A percentile compares a stretch with the other conserved stretches of the same genome.
Evolutionary conservation across 331 rosid species (phyloP).

Genomic region (Phaseolus coccineus): DNA sequence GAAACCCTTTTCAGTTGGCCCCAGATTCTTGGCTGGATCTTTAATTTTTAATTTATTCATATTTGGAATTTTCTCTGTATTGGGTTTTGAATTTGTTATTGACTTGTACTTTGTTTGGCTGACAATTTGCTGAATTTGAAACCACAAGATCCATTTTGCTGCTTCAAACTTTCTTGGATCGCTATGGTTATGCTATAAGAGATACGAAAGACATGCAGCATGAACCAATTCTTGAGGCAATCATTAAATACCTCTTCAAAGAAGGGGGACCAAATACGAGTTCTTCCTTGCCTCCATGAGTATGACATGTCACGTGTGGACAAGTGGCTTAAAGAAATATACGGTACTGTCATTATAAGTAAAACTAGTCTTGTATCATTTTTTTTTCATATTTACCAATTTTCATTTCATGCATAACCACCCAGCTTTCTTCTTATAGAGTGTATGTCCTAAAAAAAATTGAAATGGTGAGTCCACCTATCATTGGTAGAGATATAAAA

Average conservation of each 20-base stretch:
- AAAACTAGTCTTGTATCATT: too few relatives aligned
- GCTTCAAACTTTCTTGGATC: slow-evolving; percentile 84
- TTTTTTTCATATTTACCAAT: too few relatives aligned
- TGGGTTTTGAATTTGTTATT: slow-evolving; percentile 26
- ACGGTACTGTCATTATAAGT: too few relatives aligned
- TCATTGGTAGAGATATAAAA: too few relatives aligned
- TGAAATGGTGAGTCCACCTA: too few relatives aligned
- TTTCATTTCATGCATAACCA: too few relatives aligned
- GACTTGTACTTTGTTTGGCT: slow-evolving; percentile 34
- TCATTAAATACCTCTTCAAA: slow-evolving; percentile 65
- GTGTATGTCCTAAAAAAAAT: too few relatives aligned
- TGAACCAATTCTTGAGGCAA: slow-evolving; percentile 62
- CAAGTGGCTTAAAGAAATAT: too few relatives aligned
- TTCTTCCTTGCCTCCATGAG: too few relatives aligned
- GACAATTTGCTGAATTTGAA: slow-evolving; percentile 80
- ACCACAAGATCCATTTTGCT: slow-evolving; percentile 81
- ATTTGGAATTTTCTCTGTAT: background rate
- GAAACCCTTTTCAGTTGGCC: slow-evolving; percentile 85
- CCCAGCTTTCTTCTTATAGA: too few relatives aligned
- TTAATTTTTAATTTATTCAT: slow-evolving; percentile 5
- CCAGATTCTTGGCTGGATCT: slow-evolving; percentile 76
- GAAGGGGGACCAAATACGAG: too few relatives aligned
- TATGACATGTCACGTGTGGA: too few relatives aligned
- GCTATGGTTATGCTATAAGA: slow-evolving; percentile 54
- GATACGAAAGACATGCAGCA: slow-evolving; percentile 60